A percentile compares a stretch with the other conserved stretches of the same genome.
Conservation (phyloP, 345 rosid genomes). For the Gossypium thurberi region DNA sequence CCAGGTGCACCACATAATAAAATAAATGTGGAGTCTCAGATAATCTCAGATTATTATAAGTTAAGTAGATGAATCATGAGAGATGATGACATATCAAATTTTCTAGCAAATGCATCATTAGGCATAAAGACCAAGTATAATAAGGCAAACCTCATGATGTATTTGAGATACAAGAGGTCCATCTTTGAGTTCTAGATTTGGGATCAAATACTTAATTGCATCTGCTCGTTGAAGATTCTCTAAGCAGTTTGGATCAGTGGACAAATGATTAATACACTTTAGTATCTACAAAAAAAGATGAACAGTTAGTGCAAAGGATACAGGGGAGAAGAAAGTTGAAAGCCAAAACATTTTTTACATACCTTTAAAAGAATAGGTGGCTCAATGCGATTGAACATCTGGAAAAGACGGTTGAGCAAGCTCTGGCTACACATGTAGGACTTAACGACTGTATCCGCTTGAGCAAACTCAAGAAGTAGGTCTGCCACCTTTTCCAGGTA, state of each 20-base stretch:
- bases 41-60: background rate
- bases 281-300: constrained; percentile 42
- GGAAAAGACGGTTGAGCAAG: constrained; percentile 84
- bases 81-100: background rate
- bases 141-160: constrained; percentile 67
- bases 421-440: constrained; percentile 93
- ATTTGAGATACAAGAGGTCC: constrained; percentile 79
- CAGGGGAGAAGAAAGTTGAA: constrained; percentile 7
- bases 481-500: constrained; percentile 97
- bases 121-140: background rate
- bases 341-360: constrained; percentile 1
- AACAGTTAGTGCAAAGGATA: constrained; percentile 15
- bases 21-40: background rate
- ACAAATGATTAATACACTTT: constrained; percentile 80
- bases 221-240: constrained; percentile 96
- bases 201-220: constrained; percentile 89
- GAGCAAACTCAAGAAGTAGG: constrained; percentile 93
- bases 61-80: background rate
- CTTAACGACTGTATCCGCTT: constrained; percentile 89
- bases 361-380: constrained; percentile 89
- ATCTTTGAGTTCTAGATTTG: constrained; percentile 91
- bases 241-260: constrained; percentile 92
- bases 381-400: constrained; percentile 85
- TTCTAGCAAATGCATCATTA: constrained; percentile 3
- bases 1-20: background rate